Evolutionary conservation across 306 rosid genomes (phyloP), one percentile per base, ranked within the genome.

Genomic region (Pyrus communis): DNA sequence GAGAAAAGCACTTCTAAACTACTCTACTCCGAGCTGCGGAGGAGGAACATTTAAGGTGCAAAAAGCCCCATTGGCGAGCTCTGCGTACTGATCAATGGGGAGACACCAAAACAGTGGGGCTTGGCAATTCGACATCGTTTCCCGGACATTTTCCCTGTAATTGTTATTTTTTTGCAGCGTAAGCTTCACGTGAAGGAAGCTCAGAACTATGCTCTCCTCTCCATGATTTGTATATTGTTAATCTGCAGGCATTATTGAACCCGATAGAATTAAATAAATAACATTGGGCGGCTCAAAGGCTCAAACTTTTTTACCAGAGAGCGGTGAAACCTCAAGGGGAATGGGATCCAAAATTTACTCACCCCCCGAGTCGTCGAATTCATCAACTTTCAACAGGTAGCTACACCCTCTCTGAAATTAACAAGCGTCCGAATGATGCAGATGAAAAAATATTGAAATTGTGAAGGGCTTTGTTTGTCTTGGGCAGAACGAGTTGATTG

Each of bases 131-230:
- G 57, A 49, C 74, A 69, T 75, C 27, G 71, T 78, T 81, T 77
- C 69, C 42, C 83, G 76, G 84, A 71, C 86, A 84, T 72, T 40
- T 59, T 38, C 71, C 15, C 42, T 49, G 55, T 15, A 35, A n/a
- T 28, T 22, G 13, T 12, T 11, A 1, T n/a, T n/a, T 30, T 31
- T 64, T 59, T 49, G 45, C 59, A 75, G 78, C 74, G 59, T 70
- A 77, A 42, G 64, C 85, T 82, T 85, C 88, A 85, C 87, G 91
- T 87, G 91, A 85, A 75, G 75, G 77, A 69, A 70, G 31, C 72
- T 66, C 87, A 51, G 80, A 67, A 70, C 75, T 77, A 49, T 71
- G 79, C 70, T 67, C 79, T 58, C 46, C 51, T 83, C 81, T 79
- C 89, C 49, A 73, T 78, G 84, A 79, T 72, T 76, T 81, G 59